Evolutionary conservation across 331 rosid species (phyloP), one percentile per base, ranked within the genome.

Genomic region (Phaseolus coccineus): DNA sequence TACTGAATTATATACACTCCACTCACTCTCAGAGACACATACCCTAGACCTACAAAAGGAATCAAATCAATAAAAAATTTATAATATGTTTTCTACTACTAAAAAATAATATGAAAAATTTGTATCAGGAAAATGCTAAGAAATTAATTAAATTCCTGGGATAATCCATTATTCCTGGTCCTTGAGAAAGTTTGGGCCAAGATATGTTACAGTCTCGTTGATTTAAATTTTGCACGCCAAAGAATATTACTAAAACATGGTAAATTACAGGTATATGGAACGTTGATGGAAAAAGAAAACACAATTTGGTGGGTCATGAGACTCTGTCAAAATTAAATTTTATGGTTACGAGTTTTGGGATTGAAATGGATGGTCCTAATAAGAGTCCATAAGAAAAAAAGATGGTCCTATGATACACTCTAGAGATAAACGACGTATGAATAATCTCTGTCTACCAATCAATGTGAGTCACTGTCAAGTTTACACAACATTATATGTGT

Each of bases 381-480:
- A 50, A 53, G 44, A 66, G 28, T 31, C 63, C 8, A 33, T 30
- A 40, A 37, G 73, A 59, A 27, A 61, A 80, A 71, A 28, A 53
- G 55, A 70, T 76, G 69, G 79, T 64, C 79, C 37, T 71, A 71
- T 63, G 71, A 77, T 77, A 15, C 73, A 40, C 15, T 19, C 56
- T 58, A 51, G 35, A 52, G 61, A 73, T 73, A 30, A 76, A 69
- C 71, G 52, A 77, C 58, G 51, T 71, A 51, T 71, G 85, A 74
- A 40, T 80, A 76, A 86, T 80, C 89, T 59, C 50, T 71, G 78
- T 83, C 77, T 76, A 69, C 55, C 48, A 76, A 76, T 82, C 77
- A 82, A 77, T 73, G 59, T 77, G 64, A 64, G 76, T 77, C 77
- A 79, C 14, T 58, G 67, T 66, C 87, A 75, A 69, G 69, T 37